These are phyloP conservation scores for Xanthoceras sorbifolium DNA, from an alignment of 345 rosid species.

Conservation along the genomic window DNA sequence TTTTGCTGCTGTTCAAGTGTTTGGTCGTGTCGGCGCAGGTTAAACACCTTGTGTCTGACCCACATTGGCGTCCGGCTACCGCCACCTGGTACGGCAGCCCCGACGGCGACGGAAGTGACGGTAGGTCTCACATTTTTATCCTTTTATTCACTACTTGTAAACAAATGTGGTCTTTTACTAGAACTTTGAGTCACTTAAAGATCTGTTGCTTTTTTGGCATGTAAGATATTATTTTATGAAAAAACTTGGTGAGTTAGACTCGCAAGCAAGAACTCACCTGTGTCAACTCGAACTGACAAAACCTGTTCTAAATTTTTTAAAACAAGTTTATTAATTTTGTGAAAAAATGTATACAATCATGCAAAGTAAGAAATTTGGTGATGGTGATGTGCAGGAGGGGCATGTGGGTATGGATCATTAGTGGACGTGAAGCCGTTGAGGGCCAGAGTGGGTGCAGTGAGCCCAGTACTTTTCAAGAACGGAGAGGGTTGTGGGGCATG, in stretches of 20 bases:
- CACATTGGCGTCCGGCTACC: slow-evolving; percentile 80
- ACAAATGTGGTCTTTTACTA: neutral
- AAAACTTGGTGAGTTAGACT: neutral
- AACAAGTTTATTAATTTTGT: too few relatives aligned
- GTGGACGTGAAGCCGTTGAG: slow-evolving; percentile 85
- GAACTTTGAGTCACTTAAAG: neutral
- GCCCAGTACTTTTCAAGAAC: slow-evolving; percentile 72
- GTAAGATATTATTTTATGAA: too few relatives aligned
- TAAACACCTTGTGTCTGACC: slow-evolving; percentile 29
- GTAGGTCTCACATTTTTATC: slow-evolving; percentile 32
- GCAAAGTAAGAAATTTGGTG: neutral
- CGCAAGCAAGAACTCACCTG: neutral
- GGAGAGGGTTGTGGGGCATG: slow-evolving; percentile 98
- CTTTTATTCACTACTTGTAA: neutral
- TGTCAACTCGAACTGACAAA: neutral
- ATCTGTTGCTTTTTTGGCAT: neutral
- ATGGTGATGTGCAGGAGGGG: slow-evolving; percentile 64
- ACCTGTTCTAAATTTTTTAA: neutral
- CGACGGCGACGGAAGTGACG: slow-evolving; percentile 96
- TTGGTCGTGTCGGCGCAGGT: slow-evolving; percentile 31
- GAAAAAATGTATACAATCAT: neutral
- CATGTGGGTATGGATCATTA: slow-evolving; percentile 90
- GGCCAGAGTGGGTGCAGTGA: slow-evolving; percentile 93
- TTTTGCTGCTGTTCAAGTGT: slow-evolving; percentile 21
- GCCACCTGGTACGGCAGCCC: slow-evolving; percentile 99